Evolutionary conservation across 495 filamentous ascomycete species (phyloP), one percentile per base, ranked within the genome.

Genomic region (Neurospora tetrasperma): DNA sequence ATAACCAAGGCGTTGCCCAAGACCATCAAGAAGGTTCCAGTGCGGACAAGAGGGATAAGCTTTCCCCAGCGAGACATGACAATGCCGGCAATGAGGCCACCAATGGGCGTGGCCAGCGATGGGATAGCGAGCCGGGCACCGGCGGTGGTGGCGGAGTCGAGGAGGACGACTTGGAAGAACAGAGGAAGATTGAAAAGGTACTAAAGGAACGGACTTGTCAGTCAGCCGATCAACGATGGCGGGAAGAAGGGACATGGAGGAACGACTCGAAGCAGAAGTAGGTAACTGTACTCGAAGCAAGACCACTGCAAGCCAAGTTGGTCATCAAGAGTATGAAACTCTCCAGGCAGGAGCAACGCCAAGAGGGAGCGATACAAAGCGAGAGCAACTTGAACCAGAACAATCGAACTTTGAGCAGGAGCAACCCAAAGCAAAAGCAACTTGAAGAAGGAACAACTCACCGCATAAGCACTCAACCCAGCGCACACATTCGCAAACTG

Each of bases 1-100:
- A 85, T 86, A 2, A 90, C 85, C 11, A 91, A 77, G 0, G 80
- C 74, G 46, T 90, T 90, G 2, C 89, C 89, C 39, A 90, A 69
- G 1, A 83, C 84, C 89, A 91, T 90, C 14, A 90, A 77, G 1
- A 85, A 73, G 5, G 88, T 86, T 6, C 89, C 89, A 1, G 79
- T 71, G 1, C 87, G 85, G 7, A 91, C 86, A 5, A 90, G 82
- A 2, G 84, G 79, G 12, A 85, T 81, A 2, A 90, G 80, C 72
- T 85, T 87, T 0, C 89, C 88, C 87, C 88, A 90, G 40, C 85
- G 85, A 1, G 89, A 90, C 89, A 91, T 91, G 44, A 91, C 83
- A 43, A 89, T 79, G 1, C 89, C 89, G 1, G 89, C 85, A 43
- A 90, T 81, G 35, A 90, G 81, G 5, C 88, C 88, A 2, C 89